Base-by-base conservation (phyloP, 768 basidiomycete species). In the Galerina marginata region DNA sequence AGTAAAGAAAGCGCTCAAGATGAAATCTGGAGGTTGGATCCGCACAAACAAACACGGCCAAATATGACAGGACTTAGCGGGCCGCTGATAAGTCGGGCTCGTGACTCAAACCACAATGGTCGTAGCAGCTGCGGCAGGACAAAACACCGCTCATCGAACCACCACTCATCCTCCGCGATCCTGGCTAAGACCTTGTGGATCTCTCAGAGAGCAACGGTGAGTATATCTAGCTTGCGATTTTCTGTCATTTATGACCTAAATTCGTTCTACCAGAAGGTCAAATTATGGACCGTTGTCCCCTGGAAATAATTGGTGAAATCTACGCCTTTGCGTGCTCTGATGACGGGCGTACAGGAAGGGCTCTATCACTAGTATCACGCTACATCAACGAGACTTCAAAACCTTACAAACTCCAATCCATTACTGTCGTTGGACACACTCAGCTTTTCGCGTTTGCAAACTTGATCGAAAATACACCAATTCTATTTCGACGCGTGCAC, bases 281-380 rank as follows among this genome's bases (percentile, higher is more conserved):
- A 38, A 16, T 38, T 4, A 67, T 67, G 65, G 60, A 64, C 45
- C 65, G 60, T 14, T 67, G 63, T 52, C 65, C 65, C 25, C 49
- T 63, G 14, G 65, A 67, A 56, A 62, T 67, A 9, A 62, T 58
- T n/a, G 39, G 51, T 36, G 58, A 64, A 44, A 67, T 67, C 33
- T 77, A 77, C 60, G 52, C 54, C 5, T 68, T 69, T 20, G 75
- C 78, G 2, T 80, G 77, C 65, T 65, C 66, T 9, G 77, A 78
- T 61, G 67, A 71, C 39, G 76, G 77, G 25, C 52, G 58, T 9
- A 77, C 77, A 5, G 78, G 75, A 6, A 73, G 77, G 14, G 67
- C 77, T 16, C 70, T 78, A 5, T 73, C 77, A 37, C 73, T 75
- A 39, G 75, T 77, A 39, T 79, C 77, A 14, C 63, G 60, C 45